Evolutionary conservation across 352 stramenopile genomes (phyloP), one percentile per base, ranked within the genome.

Genomic region (Pythium brachiatum): DNA sequence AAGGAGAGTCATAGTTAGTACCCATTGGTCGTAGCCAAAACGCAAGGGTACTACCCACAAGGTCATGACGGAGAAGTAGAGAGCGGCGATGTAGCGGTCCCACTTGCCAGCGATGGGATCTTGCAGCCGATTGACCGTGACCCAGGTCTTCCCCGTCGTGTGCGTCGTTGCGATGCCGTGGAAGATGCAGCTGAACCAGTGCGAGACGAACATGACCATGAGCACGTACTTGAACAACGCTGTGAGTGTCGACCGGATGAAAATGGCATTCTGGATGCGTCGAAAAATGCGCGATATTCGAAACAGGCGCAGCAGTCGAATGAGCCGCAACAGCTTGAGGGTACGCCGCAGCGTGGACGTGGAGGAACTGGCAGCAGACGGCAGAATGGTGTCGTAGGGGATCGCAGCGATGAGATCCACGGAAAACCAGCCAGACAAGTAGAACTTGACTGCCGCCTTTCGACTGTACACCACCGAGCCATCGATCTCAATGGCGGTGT

Each of bases 151-250:
- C 39, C 39, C 68, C 51, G 9, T 32, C 46, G 20, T 16, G 51
- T 32, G 57, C 63, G 27, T 75, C 66, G 4, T 53, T 9, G 51
- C 70, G 43, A 89, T 89, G 16, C 75, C 62, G 39, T 85, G 76
- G 77, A 89, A 89, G 13, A 63, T 73, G 54, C 79, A 89, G 52
- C 78, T 86, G 48, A 91, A 83, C 82, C 82, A 91, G 48, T 91
- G 82, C 13, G 79, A 85, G 15, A 83, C 78, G 54, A 89, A 88
- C 23, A 82, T 61, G 4, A 91, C 82, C 51, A 88, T 78, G 34
- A 90, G 77, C 60, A 72, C 77, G 48, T 88, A 91, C 57, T 85
- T 85, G 60, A 89, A 70, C 43, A 88, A 71, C 2, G 74, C 76
- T 44, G 74, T 86, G 20, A 91, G 70, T 3, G 82, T 89, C 31